Evolutionary conservation across 2,329 filamentous ascomycete species (phyloP).

Genomic region (Pezicula neosporulosa): DNA sequence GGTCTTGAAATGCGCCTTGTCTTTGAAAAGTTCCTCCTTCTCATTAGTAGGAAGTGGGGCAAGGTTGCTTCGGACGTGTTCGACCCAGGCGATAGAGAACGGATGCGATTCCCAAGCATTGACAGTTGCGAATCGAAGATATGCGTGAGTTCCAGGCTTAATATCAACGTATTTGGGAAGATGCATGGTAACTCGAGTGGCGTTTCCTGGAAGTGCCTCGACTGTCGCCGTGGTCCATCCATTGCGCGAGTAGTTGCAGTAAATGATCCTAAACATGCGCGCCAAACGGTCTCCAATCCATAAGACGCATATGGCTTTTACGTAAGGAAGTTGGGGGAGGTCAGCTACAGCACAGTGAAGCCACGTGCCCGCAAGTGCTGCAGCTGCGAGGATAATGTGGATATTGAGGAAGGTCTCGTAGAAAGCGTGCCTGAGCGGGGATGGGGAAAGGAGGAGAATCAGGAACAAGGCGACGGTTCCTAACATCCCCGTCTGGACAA

Average conservation of each 20-base stretch:
- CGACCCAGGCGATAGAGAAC: slow-evolving; percentile 75
- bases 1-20: slow-evolving; percentile 41
- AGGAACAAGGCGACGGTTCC: slow-evolving; percentile 59
- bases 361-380: slow-evolving; percentile 70
- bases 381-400: slow-evolving; percentile 72
- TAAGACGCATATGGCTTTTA: slow-evolving; percentile 69
- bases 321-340: slow-evolving; percentile 66
- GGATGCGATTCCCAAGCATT: slow-evolving; percentile 72
- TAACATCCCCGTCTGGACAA: slow-evolving; percentile 62
- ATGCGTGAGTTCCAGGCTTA: slow-evolving; percentile 70
- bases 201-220: slow-evolving; percentile 67
- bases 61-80: slow-evolving; percentile 37
- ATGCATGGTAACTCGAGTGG: slow-evolving; percentile 65
- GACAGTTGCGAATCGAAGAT: slow-evolving; percentile 66
- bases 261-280: slow-evolving; percentile 61
- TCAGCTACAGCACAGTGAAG: slow-evolving; percentile 70
- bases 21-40: slow-evolving; percentile 23
- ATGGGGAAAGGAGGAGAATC: slow-evolving; percentile 68
- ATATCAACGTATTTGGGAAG: slow-evolving; percentile 65
- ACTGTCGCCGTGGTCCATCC: slow-evolving; percentile 63
- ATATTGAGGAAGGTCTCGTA: slow-evolving; percentile 94
- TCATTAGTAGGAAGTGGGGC: slow-evolving; percentile 31
- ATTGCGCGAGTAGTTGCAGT: slow-evolving; percentile 52
- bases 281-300: slow-evolving; percentile 71
- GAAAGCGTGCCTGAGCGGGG: slow-evolving; percentile 85